phyloP scores from a whole-genome alignment of 495 filamentous ascomycete genomes.

The Penicillium flavigenum region DNA sequence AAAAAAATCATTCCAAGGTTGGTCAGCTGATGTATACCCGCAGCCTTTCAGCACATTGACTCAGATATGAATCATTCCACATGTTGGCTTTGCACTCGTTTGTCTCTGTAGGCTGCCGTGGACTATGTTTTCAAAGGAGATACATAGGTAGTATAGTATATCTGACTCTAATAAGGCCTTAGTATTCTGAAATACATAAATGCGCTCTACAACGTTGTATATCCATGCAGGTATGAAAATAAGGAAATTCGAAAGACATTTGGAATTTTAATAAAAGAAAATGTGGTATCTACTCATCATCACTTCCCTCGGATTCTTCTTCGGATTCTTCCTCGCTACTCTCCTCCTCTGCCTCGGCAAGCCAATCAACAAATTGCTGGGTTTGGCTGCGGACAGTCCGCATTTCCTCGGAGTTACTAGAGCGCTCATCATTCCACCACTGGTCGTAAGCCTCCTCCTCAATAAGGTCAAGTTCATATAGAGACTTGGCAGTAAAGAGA shows the following conservation, averaged over 20 bases:
- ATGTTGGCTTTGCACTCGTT: not conserved
- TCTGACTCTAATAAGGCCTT: not conserved
- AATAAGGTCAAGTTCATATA: constrained; percentile 80
- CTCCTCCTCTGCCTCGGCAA: constrained; percentile 77
- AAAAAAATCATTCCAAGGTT: no score
- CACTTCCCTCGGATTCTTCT: constrained; percentile 45
- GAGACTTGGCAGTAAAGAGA: constrained; percentile 70
- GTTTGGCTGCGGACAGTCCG: constrained; percentile 67
- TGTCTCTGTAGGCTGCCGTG: not conserved
- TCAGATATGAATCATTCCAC: constrained; percentile 1
- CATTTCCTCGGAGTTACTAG: constrained; percentile 64
- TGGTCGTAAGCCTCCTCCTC: constrained; percentile 84
- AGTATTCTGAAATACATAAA: no score
- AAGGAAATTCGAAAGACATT: not conserved
- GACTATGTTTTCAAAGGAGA: not conserved
- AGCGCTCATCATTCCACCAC: constrained; percentile 81
- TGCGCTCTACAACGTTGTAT: not conserved
- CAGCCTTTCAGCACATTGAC: not conserved
- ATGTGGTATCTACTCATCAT: constrained; percentile 17
- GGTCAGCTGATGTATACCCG: not conserved
- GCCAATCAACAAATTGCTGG: constrained; percentile 78
- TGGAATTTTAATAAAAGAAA: not conserved
- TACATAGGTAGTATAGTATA: not conserved
- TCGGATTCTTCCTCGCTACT: constrained; percentile 70
- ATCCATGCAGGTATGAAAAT: not conserved